Percentiles rank a stretch among this genome's conserved stretches.
Evolutionary conservation across 495 filamentous ascomycete species (phyloP).

Genomic region (Tetracladium marchalianum): DNA sequence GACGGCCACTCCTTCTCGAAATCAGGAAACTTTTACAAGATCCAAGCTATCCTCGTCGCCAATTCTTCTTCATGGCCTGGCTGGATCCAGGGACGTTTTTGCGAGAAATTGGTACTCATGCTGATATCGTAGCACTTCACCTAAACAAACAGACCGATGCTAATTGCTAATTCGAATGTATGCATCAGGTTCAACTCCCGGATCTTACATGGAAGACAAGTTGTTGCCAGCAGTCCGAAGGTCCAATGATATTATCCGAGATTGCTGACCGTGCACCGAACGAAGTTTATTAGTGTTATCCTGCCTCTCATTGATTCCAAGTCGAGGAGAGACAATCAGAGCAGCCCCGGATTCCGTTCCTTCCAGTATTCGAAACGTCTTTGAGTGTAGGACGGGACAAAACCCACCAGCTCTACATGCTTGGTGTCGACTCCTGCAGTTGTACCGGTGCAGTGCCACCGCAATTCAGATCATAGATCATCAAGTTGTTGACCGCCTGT

Average conservation of each 20-base stretch:
- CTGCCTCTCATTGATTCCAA: constrained; percentile 89
- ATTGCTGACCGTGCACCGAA: constrained; percentile 93
- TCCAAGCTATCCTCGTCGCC: constrained; percentile 56
- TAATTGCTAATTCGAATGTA: constrained; percentile 88
- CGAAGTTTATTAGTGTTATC: constrained; percentile 83
- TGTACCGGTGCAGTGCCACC: constrained; percentile 55
- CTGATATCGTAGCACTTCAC: constrained; percentile 80
- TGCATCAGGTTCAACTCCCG: constrained; percentile 70
- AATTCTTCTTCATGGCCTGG: constrained; percentile 69
- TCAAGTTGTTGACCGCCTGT: constrained; percentile 66
- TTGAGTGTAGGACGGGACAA: constrained; percentile 59
- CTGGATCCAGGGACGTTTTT: constrained; percentile 82
- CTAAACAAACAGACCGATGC: constrained; percentile 96
- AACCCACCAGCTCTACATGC: constrained; percentile 43
- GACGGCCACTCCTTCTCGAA: constrained; percentile 60
- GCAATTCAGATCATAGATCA: constrained; percentile 67
- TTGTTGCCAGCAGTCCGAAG: constrained; percentile 89
- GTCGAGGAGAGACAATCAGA: constrained; percentile 72
- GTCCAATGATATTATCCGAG: constrained; percentile 92
- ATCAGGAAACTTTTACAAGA: constrained; percentile 56
- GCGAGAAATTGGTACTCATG: constrained; percentile 65
- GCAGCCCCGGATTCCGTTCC: constrained; percentile 82
- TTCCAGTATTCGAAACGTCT: constrained; percentile 74
- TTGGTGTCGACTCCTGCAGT: constrained; percentile 80
- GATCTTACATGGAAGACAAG: constrained; percentile 83